phyloP scores from a whole-genome alignment of 805 yeast genomes.

The Metschnikowia dekortorum region DNA sequence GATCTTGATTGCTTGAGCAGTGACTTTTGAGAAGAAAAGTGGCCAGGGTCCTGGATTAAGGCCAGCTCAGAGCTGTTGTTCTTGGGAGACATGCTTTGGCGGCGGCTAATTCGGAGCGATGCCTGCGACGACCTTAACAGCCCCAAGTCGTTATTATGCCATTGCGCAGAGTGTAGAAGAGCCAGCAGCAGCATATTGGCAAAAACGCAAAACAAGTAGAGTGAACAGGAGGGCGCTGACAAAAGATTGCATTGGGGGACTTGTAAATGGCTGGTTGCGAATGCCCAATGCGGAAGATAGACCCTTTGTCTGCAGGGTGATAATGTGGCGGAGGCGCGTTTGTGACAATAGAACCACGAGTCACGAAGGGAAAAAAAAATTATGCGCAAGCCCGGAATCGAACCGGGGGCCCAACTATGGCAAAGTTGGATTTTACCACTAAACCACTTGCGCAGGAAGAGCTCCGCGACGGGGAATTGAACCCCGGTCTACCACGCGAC shows the following conservation, averaged over 20 bases:
- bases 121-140: conserved; percentile 8
- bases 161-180: conserved; percentile 6
- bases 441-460: conserved; percentile 18
- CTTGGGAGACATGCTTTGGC: neutral
- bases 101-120: conserved; percentile 1
- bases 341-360: neutral
- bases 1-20: neutral
- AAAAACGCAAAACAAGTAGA: neutral
- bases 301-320: neutral
- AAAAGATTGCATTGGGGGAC: neutral
- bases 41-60: neutral
- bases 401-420: conserved; percentile 22
- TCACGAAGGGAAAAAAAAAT: neutral
- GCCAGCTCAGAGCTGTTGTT: neutral
- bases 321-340: too few species aligned
- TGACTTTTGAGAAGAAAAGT: neutral
- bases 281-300: neutral
- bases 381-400: conserved; percentile 22
- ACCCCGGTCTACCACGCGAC: conserved; percentile 19
- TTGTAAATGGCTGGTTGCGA: conserved; percentile 3
- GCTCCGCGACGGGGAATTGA: conserved; percentile 19
- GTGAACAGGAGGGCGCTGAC: neutral
- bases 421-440: conserved; percentile 21
- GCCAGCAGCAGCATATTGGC: conserved; percentile 9
- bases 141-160: conserved; percentile 8